Base-by-base conservation (phyloP, 1,284 basidiomycete species). In the Filobasidium uniguttulatum region DNA sequence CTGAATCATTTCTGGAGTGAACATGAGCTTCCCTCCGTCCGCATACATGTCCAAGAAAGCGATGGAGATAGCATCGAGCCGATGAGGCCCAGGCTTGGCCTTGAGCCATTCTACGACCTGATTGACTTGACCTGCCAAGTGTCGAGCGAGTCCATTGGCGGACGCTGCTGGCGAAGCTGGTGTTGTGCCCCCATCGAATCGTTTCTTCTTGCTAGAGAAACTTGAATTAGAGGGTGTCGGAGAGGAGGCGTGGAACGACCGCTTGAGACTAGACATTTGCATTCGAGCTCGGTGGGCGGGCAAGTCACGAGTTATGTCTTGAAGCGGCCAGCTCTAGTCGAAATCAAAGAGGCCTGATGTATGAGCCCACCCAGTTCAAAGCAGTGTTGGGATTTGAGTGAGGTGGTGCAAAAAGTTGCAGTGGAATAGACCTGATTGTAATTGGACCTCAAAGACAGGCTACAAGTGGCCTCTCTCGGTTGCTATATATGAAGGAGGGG, bases 21-120 rank as follows among this genome's bases (percentile, higher is more conserved):
- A 43, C 3, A 29, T n/a, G 15, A 43, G 40, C 26, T 26, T 23
- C n/a, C n/a, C 29, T 14, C 40, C 40, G 29, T 43, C 40, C 15
- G 26, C 9, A n/a, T 29, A 29, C 14, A 3, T 43, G 15, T 43
- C 40, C 19, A 28, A 26, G 19, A 43, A 43, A 10, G 40, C 26
- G 26, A 28, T 43, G 8, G 40, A 26, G 19, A 43, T 43, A n/a
- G 23, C 22, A 14, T 43, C 40, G 12, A 43, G 26, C 14, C 40
- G 40, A 43, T 43, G 40, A 3, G 40, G 40, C 3, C 40, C 40
- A 5, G 40, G 25, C 29, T 20, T 43, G 5, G 40, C 26, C 40
- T 43, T 43, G 15, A 43, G 23, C 40, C 40, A 43, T 43, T 43
- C 40, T 7, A 43, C 23, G 9, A 43, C 40, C 26, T 43, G 40